phyloP scores from a whole-genome alignment of 2,329 filamentous ascomycete genomes.

The Talaromyces marneffei region DNA sequence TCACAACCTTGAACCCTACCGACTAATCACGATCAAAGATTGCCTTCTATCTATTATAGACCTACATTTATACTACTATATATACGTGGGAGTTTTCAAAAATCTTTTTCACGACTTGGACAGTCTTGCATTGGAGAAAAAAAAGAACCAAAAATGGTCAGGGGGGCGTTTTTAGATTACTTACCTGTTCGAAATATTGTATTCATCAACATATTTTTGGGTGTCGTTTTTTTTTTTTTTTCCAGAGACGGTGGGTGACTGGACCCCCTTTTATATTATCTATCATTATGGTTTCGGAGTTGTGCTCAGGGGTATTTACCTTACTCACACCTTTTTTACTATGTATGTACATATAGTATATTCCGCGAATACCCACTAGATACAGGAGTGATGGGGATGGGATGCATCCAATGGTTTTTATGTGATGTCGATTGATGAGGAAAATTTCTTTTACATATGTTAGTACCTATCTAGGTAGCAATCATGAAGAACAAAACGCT shows the following conservation, averaged over 20 bases:
- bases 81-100: neutral
- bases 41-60: neutral
- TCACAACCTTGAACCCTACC: conserved; percentile 20
- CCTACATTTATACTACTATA: neutral
- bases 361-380: neutral
- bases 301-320: neutral
- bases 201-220: too few relatives aligned
- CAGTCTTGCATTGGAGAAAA: neutral
- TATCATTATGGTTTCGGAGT: too few relatives aligned
- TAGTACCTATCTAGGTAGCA: too few relatives aligned
- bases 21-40: too few relatives aligned
- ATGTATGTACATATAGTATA: conserved; percentile 5
- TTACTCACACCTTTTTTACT: too few relatives aligned
- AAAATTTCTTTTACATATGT: too few relatives aligned
- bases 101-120: neutral
- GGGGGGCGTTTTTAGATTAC: neutral
- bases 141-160: neutral
- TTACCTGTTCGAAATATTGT: neutral
- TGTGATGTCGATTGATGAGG: neutral
- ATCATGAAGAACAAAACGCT: too few relatives aligned
- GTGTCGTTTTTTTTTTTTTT: too few relatives aligned
- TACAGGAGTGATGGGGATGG: neutral
- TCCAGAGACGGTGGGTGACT: too few relatives aligned
- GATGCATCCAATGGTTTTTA: too few relatives aligned
- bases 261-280: too few relatives aligned